Conservation (phyloP, 2,329 filamentous ascomycete species). For the Trichoderma semiorbis region DNA sequence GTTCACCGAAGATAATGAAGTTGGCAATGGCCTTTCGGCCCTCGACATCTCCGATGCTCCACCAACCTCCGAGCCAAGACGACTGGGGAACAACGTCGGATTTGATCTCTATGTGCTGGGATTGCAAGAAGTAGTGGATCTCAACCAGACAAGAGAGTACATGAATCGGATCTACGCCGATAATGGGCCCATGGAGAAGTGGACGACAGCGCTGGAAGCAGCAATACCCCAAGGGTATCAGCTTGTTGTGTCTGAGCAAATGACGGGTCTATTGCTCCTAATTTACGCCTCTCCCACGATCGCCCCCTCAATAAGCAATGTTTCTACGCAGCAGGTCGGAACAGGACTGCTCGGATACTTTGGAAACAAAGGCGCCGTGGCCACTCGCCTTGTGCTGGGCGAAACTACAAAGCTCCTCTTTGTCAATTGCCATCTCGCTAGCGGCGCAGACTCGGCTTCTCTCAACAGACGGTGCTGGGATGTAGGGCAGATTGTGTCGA, state of each 20-base stretch:
- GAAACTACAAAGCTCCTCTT: conserved; percentile 89
- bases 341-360: conserved; percentile 91
- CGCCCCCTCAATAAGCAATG: conserved; percentile 69
- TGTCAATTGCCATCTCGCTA: conserved; percentile 86
- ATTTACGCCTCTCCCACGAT: conserved; percentile 81
- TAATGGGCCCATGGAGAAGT: conserved; percentile 66
- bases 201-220: conserved; percentile 72
- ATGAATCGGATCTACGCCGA: conserved; percentile 70
- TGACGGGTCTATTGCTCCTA: conserved; percentile 79
- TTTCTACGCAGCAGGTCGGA: conserved; percentile 79
- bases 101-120: conserved; percentile 87
- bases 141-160: conserved; percentile 76
- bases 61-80: conserved; percentile 33
- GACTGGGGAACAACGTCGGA: conserved; percentile 58
- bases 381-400: conserved; percentile 76
- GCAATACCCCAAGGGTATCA: conserved; percentile 75
- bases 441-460: conserved; percentile 72
- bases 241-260: conserved; percentile 75
- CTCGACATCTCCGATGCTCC: conserved; percentile 44
- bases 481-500: conserved; percentile 68
- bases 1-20: conserved; percentile 76
- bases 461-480: conserved; percentile 90
- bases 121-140: conserved; percentile 86
- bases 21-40: conserved; percentile 60
- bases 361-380: conserved; percentile 92